Percentiles rank a stretch among this genome's conserved stretches.
Evolutionary conservation across 2,329 filamentous ascomycete species (phyloP).

Genomic region (Fusarium illudens): DNA sequence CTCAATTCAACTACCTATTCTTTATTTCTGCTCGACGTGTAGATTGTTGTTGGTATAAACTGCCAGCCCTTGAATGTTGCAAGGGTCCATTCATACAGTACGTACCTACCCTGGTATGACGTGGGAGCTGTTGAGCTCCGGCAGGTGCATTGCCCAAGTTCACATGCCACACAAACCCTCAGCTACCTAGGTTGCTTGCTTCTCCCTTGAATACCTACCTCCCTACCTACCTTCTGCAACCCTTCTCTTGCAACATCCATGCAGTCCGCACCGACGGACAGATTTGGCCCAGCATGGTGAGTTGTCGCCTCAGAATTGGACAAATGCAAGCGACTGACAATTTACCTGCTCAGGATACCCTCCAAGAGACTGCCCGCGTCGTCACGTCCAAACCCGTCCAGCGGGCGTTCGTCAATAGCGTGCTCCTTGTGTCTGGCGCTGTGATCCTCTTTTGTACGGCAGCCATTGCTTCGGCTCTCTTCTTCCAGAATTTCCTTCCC

Average conservation of each 20-base stretch:
- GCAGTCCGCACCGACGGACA: constrained; percentile 14
- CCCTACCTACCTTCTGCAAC: neutral
- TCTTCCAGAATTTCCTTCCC: constrained; percentile 66
- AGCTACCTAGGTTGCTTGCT: neutral
- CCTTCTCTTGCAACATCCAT: constrained; percentile 7
- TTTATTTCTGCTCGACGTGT: neutral
- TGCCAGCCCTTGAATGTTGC: neutral
- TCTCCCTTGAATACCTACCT: constrained; percentile 8
- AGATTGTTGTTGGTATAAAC: neutral
- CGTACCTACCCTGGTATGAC: constrained; percentile 39
- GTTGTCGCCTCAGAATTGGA: neutral
- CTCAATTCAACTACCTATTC: neutral
- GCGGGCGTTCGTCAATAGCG: constrained; percentile 57
- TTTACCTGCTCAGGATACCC: constrained; percentile 42
- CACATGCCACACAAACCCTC: constrained; percentile 33
- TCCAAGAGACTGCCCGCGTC: constrained; percentile 49
- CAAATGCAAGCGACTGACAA: constrained; percentile 5
- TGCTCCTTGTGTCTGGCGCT: constrained; percentile 55
- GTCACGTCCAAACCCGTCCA: constrained; percentile 62
- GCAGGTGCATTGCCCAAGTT: constrained; percentile 18
- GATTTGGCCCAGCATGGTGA: constrained; percentile 31
- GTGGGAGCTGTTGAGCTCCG: constrained; percentile 30
- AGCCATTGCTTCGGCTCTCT: constrained; percentile 58
- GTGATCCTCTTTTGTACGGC: constrained; percentile 58
- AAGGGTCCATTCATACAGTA: constrained; percentile 17